Percentiles rank a stretch among this genome's conserved stretches.
phyloP scores from a whole-genome alignment of 139 green algal genomes.

The Picochlorum sp. region DNA sequence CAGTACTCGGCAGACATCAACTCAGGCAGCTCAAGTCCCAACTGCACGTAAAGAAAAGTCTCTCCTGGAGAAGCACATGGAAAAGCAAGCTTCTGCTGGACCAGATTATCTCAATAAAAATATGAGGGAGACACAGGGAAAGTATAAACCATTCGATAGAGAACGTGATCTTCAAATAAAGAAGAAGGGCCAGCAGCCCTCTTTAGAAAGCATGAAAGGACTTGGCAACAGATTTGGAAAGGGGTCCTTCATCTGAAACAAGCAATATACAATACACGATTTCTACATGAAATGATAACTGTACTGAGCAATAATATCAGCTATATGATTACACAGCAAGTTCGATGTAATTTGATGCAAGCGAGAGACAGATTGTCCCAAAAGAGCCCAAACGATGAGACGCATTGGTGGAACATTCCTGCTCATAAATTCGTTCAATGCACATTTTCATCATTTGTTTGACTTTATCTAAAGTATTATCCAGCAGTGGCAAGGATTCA shows the following conservation, averaged over 20 bases:
- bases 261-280: too few species aligned
- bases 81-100: conserved; percentile 9
- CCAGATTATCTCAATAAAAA: conserved; percentile 24
- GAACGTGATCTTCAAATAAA: conserved; percentile 55
- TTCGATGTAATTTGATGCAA: too few species aligned
- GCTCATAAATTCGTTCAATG: neutral
- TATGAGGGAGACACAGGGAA: conserved; percentile 26
- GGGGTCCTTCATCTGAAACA: neutral
- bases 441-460: neutral
- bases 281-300: too few species aligned
- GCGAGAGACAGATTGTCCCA: too few species aligned
- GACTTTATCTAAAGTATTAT: conserved; percentile 1
- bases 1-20: neutral
- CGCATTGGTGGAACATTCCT: neutral
- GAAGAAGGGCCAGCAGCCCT: conserved; percentile 25
- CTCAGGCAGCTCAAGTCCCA: neutral
- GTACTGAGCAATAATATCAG: too few species aligned
- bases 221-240: conserved; percentile 33
- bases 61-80: conserved; percentile 61
- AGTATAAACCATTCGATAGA: conserved; percentile 52
- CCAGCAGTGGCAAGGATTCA: neutral
- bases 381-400: neutral
- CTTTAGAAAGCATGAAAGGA: conserved; percentile 39
- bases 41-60: conserved; percentile 39
- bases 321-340: too few species aligned